Evolutionary conservation across 768 basidiomycete species (phyloP), one percentile per base, ranked within the genome.

Genomic region (Rhizopogon rudus): DNA sequence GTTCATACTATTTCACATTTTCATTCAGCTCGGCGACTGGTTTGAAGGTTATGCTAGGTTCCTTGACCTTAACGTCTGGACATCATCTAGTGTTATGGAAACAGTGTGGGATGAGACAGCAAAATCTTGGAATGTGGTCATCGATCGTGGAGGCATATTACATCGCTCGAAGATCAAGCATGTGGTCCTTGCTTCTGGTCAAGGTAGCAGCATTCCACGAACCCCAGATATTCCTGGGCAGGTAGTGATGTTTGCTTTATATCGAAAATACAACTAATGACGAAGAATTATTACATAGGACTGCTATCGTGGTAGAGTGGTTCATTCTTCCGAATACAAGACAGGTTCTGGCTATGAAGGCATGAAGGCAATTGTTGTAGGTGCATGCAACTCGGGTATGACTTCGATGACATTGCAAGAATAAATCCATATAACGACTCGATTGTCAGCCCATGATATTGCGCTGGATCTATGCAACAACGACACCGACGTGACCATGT

Each of bases 281-380:
- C 28, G 20, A 16, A 8, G 14, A 40, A 4, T 39, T 5, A 13
- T 25, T n/a, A 22, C 10, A 3, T 48, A 80, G 77, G 77, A 81
- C 31, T 65, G 63, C 6, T 86, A 81, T 67, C 75, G 72, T 58
- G 84, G 86, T 8, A 60, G 72, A 17, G 59, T 81, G 6, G 51
- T 80, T 5, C 86, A 89, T 62, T 86, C 85, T 0, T 69, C 73
- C 2, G 58, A 74, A 22, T 80, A 80, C 63, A 78, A 70, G 14
- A 71, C 70, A 13, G 80, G 77, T 0, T 51, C 63, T 1, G 79
- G 77, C 6, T 77, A 79, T 61, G 55, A 60, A 10, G 83, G 84
- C 9, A 87, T 87, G 73, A 86, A 81, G 60, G 84, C 77, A 3
- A 73, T 87, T 5, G 74, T 88, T 6, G 71, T 89, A 7, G 86